A percentile compares a stretch with the other conserved stretches of the same genome.
phyloP scores from a whole-genome alignment of 805 yeast genomes.

The Starmerella cellae region DNA sequence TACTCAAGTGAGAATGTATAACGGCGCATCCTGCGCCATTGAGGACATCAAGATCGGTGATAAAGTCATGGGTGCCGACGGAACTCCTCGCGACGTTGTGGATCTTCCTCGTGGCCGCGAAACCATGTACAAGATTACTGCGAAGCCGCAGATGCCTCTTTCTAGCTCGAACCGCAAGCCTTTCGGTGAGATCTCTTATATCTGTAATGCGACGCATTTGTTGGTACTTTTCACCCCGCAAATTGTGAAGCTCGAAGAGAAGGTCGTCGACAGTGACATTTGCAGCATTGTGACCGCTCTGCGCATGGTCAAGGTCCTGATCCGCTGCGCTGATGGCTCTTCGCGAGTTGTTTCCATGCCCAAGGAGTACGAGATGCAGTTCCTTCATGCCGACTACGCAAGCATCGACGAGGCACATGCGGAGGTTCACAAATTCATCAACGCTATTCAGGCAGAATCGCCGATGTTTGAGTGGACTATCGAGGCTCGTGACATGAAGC shows the following conservation, averaged over 20 bases:
- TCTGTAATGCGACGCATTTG: conserved; percentile 32
- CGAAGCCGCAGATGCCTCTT: conserved; percentile 14
- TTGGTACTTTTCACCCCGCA: conserved; percentile 32
- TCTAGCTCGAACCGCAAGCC: conserved; percentile 3
- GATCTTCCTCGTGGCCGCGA: conserved; percentile 35
- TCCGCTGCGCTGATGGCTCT: not conserved
- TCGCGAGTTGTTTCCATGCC: not conserved
- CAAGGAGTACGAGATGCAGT: not conserved
- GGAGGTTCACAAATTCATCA: not conserved
- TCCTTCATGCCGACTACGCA: not conserved
- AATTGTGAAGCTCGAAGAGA: conserved; percentile 14
- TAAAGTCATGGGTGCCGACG: conserved; percentile 34
- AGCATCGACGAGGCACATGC: not conserved
- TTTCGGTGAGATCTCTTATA: conserved; percentile 20
- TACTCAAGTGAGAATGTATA: conserved; percentile 33
- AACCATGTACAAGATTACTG: conserved; percentile 31
- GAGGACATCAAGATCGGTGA: conserved; percentile 32
- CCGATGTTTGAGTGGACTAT: conserved; percentile 29
- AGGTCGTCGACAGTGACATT: conserved; percentile 13
- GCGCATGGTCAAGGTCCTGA: not conserved
- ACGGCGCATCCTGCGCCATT: conserved; percentile 30
- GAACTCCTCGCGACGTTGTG: conserved; percentile 31
- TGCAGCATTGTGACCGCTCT: conserved; percentile 24
- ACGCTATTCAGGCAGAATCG: not conserved
- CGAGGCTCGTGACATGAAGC: conserved; percentile 31